Percentiles rank a stretch among this genome's conserved stretches.
Evolutionary conservation across 2,329 filamentous ascomycete species (phyloP).

Genomic region (Ceratocystis smalleyi): DNA sequence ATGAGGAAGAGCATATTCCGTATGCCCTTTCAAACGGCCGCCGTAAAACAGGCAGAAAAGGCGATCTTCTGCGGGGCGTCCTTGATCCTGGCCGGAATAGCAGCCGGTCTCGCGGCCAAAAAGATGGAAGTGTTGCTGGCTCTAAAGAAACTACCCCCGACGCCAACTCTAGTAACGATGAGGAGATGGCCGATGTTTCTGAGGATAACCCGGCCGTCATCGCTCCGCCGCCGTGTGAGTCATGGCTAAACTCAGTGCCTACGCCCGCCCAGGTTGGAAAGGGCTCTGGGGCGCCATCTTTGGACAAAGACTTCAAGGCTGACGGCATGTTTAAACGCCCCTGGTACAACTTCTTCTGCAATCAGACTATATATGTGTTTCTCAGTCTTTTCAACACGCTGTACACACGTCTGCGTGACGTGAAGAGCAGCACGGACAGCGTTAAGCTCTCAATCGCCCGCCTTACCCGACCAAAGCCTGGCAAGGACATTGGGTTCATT

Average conservation of each 20-base stretch:
- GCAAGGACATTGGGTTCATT: constrained; percentile 67
- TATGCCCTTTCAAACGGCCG: constrained; percentile 52
- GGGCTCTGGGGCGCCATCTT: constrained; percentile 34
- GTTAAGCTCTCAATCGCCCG: constrained; percentile 61
- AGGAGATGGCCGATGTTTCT: constrained; percentile 50
- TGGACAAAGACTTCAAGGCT: constrained; percentile 49
- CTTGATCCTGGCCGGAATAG: constrained; percentile 63
- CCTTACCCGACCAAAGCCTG: constrained; percentile 61
- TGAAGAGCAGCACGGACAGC: constrained; percentile 63
- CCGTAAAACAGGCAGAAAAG: constrained; percentile 59
- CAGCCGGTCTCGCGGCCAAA: constrained; percentile 53
- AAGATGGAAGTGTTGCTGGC: constrained; percentile 63
- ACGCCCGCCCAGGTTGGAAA: constrained; percentile 36
- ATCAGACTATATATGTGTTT: constrained; percentile 85
- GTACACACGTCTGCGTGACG: constrained; percentile 65
- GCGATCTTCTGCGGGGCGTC: constrained; percentile 69
- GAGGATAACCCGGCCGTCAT: constrained; percentile 47
- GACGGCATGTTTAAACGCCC: constrained; percentile 70
- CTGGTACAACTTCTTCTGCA: constrained; percentile 81
- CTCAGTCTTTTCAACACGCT: constrained; percentile 86
- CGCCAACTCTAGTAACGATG: constrained; percentile 58
- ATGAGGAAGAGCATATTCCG: constrained; percentile 58
- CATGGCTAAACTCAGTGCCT: constrained; percentile 48
- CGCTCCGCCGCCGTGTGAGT: constrained; percentile 30
- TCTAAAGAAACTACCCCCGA: constrained; percentile 87